Percentiles rank a stretch among this genome's conserved stretches.
Conservation (phyloP, 441 rosid genomes). For the Gossypium schwendimanii region DNA sequence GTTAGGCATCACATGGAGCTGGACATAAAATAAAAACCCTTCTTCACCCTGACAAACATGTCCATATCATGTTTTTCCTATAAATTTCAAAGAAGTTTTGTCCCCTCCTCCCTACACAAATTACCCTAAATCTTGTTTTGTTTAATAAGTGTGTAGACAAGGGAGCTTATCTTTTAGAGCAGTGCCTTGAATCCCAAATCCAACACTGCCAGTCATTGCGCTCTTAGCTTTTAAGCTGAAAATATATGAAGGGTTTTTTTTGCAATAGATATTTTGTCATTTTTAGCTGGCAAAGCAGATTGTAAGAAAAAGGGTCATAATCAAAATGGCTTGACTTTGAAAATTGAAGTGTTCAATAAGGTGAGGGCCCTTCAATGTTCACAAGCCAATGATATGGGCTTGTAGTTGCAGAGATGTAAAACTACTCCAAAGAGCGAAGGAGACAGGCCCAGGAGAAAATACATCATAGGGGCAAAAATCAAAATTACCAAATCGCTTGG, state of each 20-base stretch:
- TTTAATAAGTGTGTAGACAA: neutral
- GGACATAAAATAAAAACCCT: slow-evolving; percentile 11
- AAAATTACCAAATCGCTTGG: no score
- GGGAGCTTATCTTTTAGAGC: neutral
- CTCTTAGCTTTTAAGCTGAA: no score
- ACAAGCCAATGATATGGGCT: neutral
- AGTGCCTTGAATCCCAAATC: no score
- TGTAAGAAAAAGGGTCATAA: neutral
- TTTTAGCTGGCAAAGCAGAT: neutral
- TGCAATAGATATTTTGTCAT: neutral
- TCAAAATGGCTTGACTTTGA: slow-evolving; percentile 6
- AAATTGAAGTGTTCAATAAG: neutral
- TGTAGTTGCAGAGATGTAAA: neutral
- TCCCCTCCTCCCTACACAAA: slow-evolving; percentile 10
- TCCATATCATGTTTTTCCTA: slow-evolving; percentile 19
- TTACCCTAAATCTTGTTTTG: neutral
- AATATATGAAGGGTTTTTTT: neutral
- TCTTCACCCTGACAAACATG: slow-evolving; percentile 7
- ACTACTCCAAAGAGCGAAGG: neutral
- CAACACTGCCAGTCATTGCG: no score
- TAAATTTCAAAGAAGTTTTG: slow-evolving; percentile 10
- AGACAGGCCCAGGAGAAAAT: neutral
- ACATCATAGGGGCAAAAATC: neutral
- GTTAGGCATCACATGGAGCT: slow-evolving; percentile 20
- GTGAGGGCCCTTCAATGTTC: neutral